phyloP scores from a whole-genome alignment of 495 filamentous ascomycete species.

The Podospora fimiseda region DNA sequence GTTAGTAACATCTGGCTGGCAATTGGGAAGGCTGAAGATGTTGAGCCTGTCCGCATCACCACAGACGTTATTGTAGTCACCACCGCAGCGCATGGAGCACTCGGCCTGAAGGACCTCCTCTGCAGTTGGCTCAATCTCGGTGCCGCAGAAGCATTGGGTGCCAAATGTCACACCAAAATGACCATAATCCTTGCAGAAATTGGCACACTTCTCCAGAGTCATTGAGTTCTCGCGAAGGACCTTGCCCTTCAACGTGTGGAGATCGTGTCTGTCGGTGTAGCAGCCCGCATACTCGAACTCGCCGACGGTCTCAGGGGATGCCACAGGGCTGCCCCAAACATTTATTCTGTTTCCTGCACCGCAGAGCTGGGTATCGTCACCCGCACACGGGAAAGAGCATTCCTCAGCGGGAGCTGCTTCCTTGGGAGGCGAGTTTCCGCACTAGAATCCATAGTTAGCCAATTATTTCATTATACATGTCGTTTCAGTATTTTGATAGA shows the following conservation, averaged over 20 bases:
- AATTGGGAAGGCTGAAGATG: constrained; percentile 17
- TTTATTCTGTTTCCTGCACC: constrained; percentile 31
- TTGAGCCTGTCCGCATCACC: constrained; percentile 20
- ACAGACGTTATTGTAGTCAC: constrained; percentile 12
- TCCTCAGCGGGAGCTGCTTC: constrained; percentile 1
- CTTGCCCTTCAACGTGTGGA: constrained; percentile 4
- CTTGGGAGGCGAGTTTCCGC: constrained; percentile 9
- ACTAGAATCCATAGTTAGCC: constrained; percentile 11
- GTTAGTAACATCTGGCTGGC: constrained; percentile 15
- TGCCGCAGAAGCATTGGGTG: constrained; percentile 20
- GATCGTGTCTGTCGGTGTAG: constrained; percentile 10
- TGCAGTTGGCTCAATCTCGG: background rate
- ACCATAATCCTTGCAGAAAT: constrained; percentile 10
- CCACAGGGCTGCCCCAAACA: constrained; percentile 19
- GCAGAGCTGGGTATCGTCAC: constrained; percentile 26
- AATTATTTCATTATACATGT: background rate
- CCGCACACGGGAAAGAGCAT: constrained; percentile 26
- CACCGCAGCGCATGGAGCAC: constrained; percentile 14
- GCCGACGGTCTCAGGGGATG: constrained; percentile 3
- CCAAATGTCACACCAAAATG: constrained; percentile 18
- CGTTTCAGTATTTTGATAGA: background rate
- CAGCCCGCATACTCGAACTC: constrained; percentile 11
- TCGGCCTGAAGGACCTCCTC: constrained; percentile 5
- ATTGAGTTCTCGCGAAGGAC: constrained; percentile 12
- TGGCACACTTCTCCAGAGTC: constrained; percentile 31